Base-by-base conservation (phyloP, 768 basidiomycete species). In the Trametopsis cervina region DNA sequence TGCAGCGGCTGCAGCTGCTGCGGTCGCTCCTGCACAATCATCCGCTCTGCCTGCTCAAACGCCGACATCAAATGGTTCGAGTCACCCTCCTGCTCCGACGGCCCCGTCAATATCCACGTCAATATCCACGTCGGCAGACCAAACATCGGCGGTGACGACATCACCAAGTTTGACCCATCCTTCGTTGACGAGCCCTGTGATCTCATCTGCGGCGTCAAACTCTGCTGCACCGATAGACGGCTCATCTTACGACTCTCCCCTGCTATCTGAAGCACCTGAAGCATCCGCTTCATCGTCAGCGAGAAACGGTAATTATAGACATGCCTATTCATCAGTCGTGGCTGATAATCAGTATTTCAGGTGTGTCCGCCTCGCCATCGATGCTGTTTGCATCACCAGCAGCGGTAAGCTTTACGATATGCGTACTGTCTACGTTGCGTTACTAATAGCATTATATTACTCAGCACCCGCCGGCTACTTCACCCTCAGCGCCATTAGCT, bases 101-200 rank as follows among this genome's bases (percentile, higher is more conserved):
- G 29, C 29, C 29, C 15, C 29, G 7, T 33, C 29, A 33, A 33
- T 33, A 33, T 63, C 67, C 9, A 63, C 65, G 1, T 67, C 72
- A 46, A 65, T 70, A 67, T 66, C 66, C 13, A 64, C 69, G 36
- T 46, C 57, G 33, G 57, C 60, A 38, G 73, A 74, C 12, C 66
- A 69, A 33, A 60, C 66, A 29, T 63, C 65, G 2, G 66, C 59
- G 0, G 57, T 67, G 21, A 66, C 80, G 11, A 80, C 85, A 0
- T 89, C 89, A 7, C 88, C 89, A 23, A 91, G 88, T 61, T 68
- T 90, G 46, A 90, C 89, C n/a, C 87, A 90, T 65, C 83, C 79
- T 33, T 89, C 89, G 4, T 72, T 84, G 42, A 84, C 85, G 48
- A 91, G 88, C 54, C 88, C 88, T 0, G 81, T 89, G 71, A 57